Conservation (phyloP, 495 filamentous ascomycete genomes). For the Chaetomium tenue region DNA sequence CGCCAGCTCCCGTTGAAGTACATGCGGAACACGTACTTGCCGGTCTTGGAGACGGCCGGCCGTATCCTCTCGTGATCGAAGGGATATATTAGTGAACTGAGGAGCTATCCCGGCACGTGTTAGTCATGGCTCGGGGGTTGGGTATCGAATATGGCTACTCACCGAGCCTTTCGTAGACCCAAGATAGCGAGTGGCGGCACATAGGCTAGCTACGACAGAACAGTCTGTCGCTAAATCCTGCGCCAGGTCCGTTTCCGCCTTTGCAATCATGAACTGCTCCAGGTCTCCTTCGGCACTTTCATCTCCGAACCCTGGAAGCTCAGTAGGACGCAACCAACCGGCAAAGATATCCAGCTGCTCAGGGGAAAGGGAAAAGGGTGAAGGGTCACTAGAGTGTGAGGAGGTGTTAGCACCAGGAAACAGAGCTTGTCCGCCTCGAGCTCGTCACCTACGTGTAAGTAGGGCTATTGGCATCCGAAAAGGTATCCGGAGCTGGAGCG, state of each 20-base stretch:
- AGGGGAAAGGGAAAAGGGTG: conserved; percentile 65
- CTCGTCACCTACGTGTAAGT: conserved; percentile 26
- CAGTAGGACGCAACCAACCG: conserved; percentile 74
- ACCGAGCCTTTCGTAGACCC: conserved; percentile 39
- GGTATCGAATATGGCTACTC: neutral
- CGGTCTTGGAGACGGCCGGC: conserved; percentile 65
- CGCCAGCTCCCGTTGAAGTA: conserved; percentile 94
- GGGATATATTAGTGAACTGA: conserved; percentile 71
- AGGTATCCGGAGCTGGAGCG: conserved; percentile 55
- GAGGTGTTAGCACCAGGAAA: conserved; percentile 12
- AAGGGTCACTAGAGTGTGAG: conserved; percentile 58
- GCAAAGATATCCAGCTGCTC: conserved; percentile 69
- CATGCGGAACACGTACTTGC: conserved; percentile 87
- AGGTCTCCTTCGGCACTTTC: conserved; percentile 15
- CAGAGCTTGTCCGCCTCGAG: neutral
- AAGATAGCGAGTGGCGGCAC: conserved; percentile 61
- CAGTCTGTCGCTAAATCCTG: conserved; percentile 95
- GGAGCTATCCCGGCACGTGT: conserved; percentile 48
- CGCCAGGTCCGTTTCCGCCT: conserved; percentile 68
- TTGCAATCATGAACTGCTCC: conserved; percentile 55
- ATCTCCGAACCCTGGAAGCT: conserved; percentile 40
- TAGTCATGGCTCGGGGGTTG: neutral
- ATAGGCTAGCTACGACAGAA: conserved; percentile 94
- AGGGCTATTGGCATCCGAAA: conserved; percentile 44
- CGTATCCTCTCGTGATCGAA: conserved; percentile 55